Evolutionary conservation across 805 yeast species (phyloP), one percentile per base, ranked within the genome.

Genomic region (Kodamaea hsintzibuensis): DNA sequence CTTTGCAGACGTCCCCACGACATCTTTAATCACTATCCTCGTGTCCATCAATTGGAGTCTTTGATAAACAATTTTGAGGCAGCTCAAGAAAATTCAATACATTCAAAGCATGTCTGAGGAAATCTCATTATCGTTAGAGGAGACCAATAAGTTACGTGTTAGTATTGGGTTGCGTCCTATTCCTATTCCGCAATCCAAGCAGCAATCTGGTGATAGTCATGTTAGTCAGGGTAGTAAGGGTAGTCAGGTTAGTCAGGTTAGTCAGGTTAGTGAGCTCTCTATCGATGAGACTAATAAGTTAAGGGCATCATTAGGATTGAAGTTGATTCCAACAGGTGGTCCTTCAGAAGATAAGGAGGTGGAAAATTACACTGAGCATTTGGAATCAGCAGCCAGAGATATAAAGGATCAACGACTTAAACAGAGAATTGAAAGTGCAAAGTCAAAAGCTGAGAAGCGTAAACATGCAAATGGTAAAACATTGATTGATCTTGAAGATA

Each of bases 1-100:
- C 45, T 63, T 72, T 1, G 84, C 78, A 0, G 86, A 79, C 0
- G 82, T 75, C 1, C 86, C 87, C 33, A 70, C 33, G 9, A 71
- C 66, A 17, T 56, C 40, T 12, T 54, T 60, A 25, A 66, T 59
- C 14, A 45, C 25, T 14, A 50, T 49, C 16, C 48, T 39, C n/a
- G 16, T 42, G 22, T 49, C 51, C 14, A 38, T 7, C 30, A 37
- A n/a, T 17, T 13, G n/a, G 43, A 10, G 46, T 37, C 33, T 10
- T 44, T 40, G 33, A 16, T 44, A 35, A 19, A 18, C 40, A 44
- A 38, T 8, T 43, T 42, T 12, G 35, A 30, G 35, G 35, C 35
- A 22, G 25, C 25, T 22, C 25, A 30, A 30, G 35, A 30, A 30
- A 30, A 30, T 30, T 30, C 35, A 12, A 22, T 22, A 22, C 13